Conservation (phyloP, 805 yeast genomes). For the Ogataea nonfermentans region DNA sequence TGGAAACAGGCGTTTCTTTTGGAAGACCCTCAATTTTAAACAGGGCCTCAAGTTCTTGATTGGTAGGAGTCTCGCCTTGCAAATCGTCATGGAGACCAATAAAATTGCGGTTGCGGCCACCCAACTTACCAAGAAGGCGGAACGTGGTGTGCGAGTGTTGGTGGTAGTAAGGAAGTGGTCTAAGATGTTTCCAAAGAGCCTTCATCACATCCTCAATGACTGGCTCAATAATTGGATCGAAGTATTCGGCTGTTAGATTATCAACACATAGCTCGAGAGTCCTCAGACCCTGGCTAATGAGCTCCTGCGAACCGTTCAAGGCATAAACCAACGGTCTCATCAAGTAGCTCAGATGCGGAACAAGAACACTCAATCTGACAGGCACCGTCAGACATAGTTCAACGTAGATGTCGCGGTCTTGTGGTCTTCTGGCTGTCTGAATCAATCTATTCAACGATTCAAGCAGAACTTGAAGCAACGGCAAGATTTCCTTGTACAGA, state of each 20-base stretch:
- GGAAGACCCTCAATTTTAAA: conserved; percentile 70
- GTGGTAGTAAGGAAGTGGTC: conserved; percentile 92
- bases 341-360: conserved; percentile 84
- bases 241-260: conserved; percentile 91
- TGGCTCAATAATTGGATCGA: conserved; percentile 96
- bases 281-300: conserved; percentile 90
- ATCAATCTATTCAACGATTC: conserved; percentile 85
- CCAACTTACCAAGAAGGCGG: conserved; percentile 89
- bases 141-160: conserved; percentile 94
- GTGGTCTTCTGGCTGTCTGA: conserved; percentile 78
- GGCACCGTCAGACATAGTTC: conserved; percentile 96
- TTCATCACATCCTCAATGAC: conserved; percentile 92
- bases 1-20: conserved; percentile 62
- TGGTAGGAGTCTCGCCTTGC: conserved; percentile 46
- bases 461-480: conserved; percentile 79
- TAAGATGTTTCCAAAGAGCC: conserved; percentile 85
- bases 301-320: conserved; percentile 82
- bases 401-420: conserved; percentile 90
- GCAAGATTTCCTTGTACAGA: conserved; percentile 88
- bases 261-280: conserved; percentile 96
- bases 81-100: conserved; percentile 73
- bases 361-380: conserved; percentile 86
- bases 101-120: conserved; percentile 91
- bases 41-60: conserved; percentile 67
- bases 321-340: conserved; percentile 93